phyloP scores from a whole-genome alignment of 805 yeast genomes.

The Komagataella phaffii region DNA sequence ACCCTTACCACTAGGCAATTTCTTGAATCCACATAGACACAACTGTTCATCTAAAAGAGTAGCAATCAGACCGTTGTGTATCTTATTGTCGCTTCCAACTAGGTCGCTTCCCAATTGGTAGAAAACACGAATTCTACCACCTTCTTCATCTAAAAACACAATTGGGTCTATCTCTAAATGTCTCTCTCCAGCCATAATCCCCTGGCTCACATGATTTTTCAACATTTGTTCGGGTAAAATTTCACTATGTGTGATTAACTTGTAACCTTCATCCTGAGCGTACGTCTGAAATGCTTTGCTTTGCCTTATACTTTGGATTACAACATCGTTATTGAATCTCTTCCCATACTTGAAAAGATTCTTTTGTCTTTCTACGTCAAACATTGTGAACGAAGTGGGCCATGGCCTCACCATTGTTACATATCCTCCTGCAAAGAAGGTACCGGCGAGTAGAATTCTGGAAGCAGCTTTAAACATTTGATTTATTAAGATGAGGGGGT shows the following conservation, averaged over 20 bases:
- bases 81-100: slow-evolving; percentile 54
- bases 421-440: slow-evolving; percentile 15
- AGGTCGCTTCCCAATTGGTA: slow-evolving; percentile 59
- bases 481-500: background rate
- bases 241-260: slow-evolving; percentile 21
- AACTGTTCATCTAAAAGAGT: slow-evolving; percentile 76
- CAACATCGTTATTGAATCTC: background rate
- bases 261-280: slow-evolving; percentile 11
- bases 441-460: background rate
- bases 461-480: background rate
- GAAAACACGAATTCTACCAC: slow-evolving; percentile 46
- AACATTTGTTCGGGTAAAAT: slow-evolving; percentile 47
- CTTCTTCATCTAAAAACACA: slow-evolving; percentile 35
- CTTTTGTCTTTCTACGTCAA: background rate
- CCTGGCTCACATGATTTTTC: slow-evolving; percentile 54
- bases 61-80: slow-evolving; percentile 73
- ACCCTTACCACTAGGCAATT: slow-evolving; percentile 69
- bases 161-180: slow-evolving; percentile 69
- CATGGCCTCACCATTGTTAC: slow-evolving; percentile 16
- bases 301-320: background rate
- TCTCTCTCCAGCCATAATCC: slow-evolving; percentile 54
- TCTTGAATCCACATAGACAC: slow-evolving; percentile 75
- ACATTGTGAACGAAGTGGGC: slow-evolving; percentile 8
- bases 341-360: background rate
- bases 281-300: background rate